These are phyloP conservation scores for Claviceps sorghi DNA, from an alignment of 2,329 filamentous ascomycete genomes.

Conservation along the genomic window DNA sequence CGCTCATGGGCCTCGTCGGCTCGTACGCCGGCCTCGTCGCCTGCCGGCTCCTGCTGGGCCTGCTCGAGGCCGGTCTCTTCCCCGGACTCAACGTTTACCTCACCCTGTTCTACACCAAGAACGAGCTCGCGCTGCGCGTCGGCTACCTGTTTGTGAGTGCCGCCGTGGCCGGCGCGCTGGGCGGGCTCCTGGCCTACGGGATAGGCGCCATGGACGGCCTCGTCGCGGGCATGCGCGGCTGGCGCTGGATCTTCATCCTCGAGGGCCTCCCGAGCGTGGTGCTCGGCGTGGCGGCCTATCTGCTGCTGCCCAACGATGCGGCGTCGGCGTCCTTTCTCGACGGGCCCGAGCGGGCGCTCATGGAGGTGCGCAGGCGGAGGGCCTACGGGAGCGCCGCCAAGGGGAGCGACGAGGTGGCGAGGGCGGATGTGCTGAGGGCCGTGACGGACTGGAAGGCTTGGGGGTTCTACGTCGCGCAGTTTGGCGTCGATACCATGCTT, in stretches of 20 bases:
- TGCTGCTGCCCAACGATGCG: conserved; percentile 22
- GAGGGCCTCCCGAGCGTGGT: conserved; percentile 29
- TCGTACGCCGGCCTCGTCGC: conserved; percentile 53
- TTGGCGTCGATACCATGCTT: conserved; percentile 61
- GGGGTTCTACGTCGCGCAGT: conserved; percentile 54
- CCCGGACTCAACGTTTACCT: conserved; percentile 55
- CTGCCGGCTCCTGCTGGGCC: conserved; percentile 52
- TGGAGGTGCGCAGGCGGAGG: conserved; percentile 26
- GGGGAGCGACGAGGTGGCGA: conserved; percentile 32
- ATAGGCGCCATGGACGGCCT: conserved; percentile 58
- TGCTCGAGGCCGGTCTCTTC: conserved; percentile 55
- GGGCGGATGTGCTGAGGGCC: conserved; percentile 49
- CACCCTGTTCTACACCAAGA: conserved; percentile 63
- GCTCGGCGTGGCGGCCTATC: conserved; percentile 20
- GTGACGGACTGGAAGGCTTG: conserved; percentile 66
- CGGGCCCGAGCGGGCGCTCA: conserved; percentile 48
- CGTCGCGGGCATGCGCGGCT: conserved; percentile 46
- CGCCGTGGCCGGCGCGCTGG: conserved; percentile 56
- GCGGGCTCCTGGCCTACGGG: conserved; percentile 58
- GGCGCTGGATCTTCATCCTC: conserved; percentile 57
- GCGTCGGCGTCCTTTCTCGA: conserved; percentile 46
- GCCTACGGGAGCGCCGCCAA: conserved; percentile 35
- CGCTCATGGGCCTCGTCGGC: conserved; percentile 51
- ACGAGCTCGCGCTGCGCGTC: conserved; percentile 56
- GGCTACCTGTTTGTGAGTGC: conserved; percentile 59